These are phyloP conservation scores for Agrocybe pediades DNA, from an alignment of 768 basidiomycete genomes.

Conservation along the genomic window DNA sequence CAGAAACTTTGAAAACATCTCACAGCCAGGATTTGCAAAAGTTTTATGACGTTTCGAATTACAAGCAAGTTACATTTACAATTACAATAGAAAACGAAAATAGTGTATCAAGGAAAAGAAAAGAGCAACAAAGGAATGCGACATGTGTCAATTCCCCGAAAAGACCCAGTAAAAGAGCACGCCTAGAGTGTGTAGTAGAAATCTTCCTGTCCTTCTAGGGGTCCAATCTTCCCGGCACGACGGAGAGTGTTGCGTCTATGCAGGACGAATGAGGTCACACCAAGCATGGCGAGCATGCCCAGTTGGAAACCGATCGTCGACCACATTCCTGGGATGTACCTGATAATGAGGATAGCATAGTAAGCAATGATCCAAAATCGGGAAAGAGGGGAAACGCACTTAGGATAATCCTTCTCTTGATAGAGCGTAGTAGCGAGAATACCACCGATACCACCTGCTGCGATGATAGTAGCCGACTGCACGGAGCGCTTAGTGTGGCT, in stretches of 20 bases:
- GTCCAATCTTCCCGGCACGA: conserved; percentile 18
- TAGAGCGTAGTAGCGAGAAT: conserved; percentile 41
- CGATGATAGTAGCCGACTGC: conserved; percentile 34
- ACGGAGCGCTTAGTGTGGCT: conserved; percentile 40
- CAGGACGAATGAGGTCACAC: conserved; percentile 16
- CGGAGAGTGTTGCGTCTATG: conserved; percentile 18
- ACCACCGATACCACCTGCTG: conserved; percentile 40
- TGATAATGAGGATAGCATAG: background rate
- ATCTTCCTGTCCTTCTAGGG: conserved; percentile 20
- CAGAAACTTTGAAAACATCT: no score
- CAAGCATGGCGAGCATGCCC: conserved; percentile 16
- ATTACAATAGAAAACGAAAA: no score
- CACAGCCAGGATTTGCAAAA: no score
- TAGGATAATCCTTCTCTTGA: conserved; percentile 35
- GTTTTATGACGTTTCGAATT: no score
- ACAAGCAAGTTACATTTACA: no score
- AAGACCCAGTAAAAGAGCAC: no score
- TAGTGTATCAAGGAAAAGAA: no score
- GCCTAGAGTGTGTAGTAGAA: conserved; percentile 24
- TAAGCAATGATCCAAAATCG: background rate
- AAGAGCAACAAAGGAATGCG: no score
- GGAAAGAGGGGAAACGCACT: background rate
- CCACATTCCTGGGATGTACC: conserved; percentile 25
- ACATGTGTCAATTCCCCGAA: no score
- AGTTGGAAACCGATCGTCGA: conserved; percentile 23